Conservation (phyloP, 2,329 filamentous ascomycete species). For the Ascocoryne sarcoides region DNA sequence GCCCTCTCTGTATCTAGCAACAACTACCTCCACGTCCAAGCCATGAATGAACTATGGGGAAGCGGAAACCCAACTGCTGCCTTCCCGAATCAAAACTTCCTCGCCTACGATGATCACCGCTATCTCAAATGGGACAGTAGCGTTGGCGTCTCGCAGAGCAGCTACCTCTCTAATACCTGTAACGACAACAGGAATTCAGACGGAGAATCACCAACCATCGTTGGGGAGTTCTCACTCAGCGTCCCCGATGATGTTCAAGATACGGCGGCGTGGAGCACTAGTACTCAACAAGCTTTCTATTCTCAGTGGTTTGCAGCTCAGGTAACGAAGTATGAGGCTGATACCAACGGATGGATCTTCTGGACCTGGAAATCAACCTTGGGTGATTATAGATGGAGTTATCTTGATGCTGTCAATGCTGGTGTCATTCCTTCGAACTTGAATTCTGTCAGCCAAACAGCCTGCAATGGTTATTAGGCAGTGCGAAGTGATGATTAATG, state of each 20-base stretch:
- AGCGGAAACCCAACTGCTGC: slow-evolving; percentile 42
- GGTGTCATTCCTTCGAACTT: slow-evolving; percentile 32
- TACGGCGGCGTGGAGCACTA: slow-evolving; percentile 35
- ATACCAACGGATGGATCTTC: slow-evolving; percentile 45
- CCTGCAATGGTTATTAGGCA: slow-evolving; percentile 11
- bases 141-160: slow-evolving; percentile 35
- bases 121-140: slow-evolving; percentile 44
- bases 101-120: slow-evolving; percentile 42
- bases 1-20: slow-evolving; percentile 34
- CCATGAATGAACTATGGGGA: slow-evolving; percentile 46
- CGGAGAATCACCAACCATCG: slow-evolving; percentile 36
- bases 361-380: slow-evolving; percentile 51
- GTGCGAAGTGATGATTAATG: too few relatives aligned
- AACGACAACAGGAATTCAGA: slow-evolving; percentile 33
- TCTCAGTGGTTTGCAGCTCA: slow-evolving; percentile 48
- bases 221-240: slow-evolving; percentile 51
- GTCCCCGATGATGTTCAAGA: slow-evolving; percentile 41
- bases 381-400: slow-evolving; percentile 42
- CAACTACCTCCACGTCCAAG: slow-evolving; percentile 43
- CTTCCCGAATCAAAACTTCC: slow-evolving; percentile 35
- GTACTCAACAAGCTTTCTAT: slow-evolving; percentile 41
- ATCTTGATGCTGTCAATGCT: slow-evolving; percentile 34
- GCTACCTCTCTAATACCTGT: slow-evolving; percentile 45
- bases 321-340: slow-evolving; percentile 43
- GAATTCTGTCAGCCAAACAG: slow-evolving; percentile 6